Percentiles rank a stretch among this genome's conserved stretches.
These are phyloP conservation scores for Aspergillus taichungensis DNA, from an alignment of 495 filamentous ascomycete species.

Conservation along the genomic window DNA sequence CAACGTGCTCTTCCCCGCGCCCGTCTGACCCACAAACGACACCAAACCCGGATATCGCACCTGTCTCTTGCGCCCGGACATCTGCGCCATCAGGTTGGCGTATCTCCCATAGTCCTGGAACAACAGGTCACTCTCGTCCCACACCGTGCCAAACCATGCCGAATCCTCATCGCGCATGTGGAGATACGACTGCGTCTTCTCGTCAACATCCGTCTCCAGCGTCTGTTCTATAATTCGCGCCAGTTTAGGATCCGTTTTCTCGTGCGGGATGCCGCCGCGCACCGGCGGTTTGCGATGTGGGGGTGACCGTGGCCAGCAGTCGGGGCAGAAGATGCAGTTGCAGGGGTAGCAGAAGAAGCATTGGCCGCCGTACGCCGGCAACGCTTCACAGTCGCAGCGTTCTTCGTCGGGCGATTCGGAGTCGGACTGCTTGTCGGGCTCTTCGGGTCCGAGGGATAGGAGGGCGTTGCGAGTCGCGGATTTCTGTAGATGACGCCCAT, in stretches of 20 bases:
- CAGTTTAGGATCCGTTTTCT: conserved; percentile 6
- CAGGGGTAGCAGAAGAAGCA: background rate
- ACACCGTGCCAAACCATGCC: conserved; percentile 39
- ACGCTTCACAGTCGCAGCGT: background rate
- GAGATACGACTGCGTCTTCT: conserved; percentile 3
- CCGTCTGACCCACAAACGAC: background rate
- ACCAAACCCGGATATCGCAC: background rate
- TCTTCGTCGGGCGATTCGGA: background rate
- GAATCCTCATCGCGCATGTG: conserved; percentile 32
- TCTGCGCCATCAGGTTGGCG: conserved; percentile 29
- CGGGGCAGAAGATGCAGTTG: background rate
- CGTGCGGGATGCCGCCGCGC: conserved; percentile 9
- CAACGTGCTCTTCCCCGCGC: background rate
- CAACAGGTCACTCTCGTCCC: conserved; percentile 20
- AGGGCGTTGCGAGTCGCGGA: background rate
- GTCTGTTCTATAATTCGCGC: background rate
- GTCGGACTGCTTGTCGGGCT: background rate
- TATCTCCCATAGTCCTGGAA: conserved; percentile 33
- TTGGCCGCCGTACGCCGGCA: background rate
- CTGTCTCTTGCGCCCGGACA: background rate
- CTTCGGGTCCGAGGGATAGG: background rate
- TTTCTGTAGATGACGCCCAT: too few relatives aligned
- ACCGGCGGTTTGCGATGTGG: background rate
- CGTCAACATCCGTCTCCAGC: conserved; percentile 2
- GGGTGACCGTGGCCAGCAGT: background rate